Conservation (phyloP, 768 basidiomycete genomes). For the Tulasnella sp. region DNA sequence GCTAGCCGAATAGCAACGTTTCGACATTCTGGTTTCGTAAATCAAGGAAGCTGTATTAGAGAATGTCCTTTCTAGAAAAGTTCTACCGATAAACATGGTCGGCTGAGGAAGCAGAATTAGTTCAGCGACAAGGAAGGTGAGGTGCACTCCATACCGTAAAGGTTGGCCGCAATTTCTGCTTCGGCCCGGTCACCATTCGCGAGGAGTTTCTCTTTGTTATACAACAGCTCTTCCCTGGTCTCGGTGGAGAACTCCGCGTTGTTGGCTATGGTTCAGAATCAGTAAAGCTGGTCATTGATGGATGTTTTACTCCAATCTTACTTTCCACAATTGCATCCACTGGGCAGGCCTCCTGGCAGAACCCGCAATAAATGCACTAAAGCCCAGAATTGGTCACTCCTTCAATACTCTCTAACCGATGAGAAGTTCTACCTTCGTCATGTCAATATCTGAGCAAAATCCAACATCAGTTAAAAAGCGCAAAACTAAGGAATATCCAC, state of each 20-base stretch:
- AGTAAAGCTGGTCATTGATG: conserved; percentile 14
- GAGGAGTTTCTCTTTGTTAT: conserved; percentile 98
- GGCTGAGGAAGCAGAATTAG: conserved; percentile 34
- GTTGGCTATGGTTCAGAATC: conserved; percentile 48
- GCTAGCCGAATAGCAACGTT: no score
- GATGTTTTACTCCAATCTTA: conserved; percentile 32
- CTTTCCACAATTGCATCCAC: conserved; percentile 99
- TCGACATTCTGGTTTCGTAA: no score
- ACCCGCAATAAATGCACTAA: conserved; percentile 98
- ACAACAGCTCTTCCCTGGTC: conserved; percentile 93
- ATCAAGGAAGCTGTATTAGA: no score
- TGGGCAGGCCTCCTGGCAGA: conserved; percentile 99
- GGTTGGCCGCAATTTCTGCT: conserved; percentile 93
- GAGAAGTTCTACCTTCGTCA: conserved; percentile 54
- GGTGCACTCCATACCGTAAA: conserved; percentile 44
- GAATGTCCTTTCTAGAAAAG: no score
- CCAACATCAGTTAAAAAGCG: conserved; percentile 8
- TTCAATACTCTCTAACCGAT: neutral
- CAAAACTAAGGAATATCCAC: conserved; percentile 21
- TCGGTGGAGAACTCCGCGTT: conserved; percentile 97
- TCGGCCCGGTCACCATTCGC: conserved; percentile 94
- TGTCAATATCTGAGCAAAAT: conserved; percentile 69
- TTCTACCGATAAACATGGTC: conserved; percentile 73
- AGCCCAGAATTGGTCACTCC: neutral
- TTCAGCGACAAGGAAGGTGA: neutral